A percentile compares a stretch with the other conserved stretches of the same genome.
Conservation (phyloP, 441 rosid species). For the Hura crepitans region DNA sequence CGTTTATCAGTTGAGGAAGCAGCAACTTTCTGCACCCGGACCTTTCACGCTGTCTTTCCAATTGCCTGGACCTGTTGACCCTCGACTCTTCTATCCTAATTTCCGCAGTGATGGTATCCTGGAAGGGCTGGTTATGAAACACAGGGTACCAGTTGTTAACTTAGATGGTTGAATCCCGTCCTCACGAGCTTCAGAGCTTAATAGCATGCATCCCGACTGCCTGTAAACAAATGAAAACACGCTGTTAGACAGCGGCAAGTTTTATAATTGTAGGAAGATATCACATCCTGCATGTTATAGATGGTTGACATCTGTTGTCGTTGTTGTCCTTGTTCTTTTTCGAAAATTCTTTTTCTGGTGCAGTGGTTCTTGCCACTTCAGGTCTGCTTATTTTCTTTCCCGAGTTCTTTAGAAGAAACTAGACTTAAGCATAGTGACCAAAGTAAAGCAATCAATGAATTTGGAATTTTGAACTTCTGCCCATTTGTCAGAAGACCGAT, state of each 20-base stretch:
- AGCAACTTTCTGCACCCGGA: conserved; percentile 57
- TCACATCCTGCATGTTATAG: neutral
- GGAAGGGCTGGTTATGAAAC: conserved; percentile 62
- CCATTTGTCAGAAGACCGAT: too few species aligned
- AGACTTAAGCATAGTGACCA: too few species aligned
- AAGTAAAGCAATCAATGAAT: too few species aligned
- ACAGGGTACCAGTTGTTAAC: conserved; percentile 21
- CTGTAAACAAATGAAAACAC: neutral
- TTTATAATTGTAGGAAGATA: neutral
- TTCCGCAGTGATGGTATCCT: conserved; percentile 63
- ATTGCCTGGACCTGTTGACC: conserved; percentile 87
- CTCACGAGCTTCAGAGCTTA: neutral
- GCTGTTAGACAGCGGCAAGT: neutral
- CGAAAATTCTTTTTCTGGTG: too few species aligned
- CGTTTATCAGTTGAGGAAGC: conserved; percentile 45
- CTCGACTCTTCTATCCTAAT: conserved; percentile 48
- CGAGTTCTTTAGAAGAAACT: too few species aligned
- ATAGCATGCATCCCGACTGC: neutral
- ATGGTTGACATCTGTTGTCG: neutral
- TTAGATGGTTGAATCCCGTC: conserved; percentile 18
- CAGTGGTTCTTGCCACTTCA: too few species aligned
- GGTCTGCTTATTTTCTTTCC: too few species aligned
- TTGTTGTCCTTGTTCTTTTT: too few species aligned
- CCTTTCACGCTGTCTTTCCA: conserved; percentile 58
- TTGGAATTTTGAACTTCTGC: too few species aligned